Conservation (phyloP, 2,329 filamentous ascomycete species). For the Zymoseptoria pseudotritici region DNA sequence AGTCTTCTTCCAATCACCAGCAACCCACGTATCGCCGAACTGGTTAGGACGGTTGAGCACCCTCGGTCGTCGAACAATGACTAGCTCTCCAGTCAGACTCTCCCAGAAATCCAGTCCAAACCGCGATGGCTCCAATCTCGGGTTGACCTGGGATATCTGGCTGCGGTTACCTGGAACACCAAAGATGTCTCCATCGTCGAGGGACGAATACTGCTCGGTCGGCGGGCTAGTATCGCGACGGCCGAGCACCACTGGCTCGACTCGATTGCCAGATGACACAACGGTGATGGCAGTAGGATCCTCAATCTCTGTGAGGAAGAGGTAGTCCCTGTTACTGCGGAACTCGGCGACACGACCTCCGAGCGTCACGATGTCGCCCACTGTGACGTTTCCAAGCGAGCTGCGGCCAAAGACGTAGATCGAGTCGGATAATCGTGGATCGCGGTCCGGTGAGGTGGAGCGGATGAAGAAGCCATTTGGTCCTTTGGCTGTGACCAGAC, state of each 20-base stretch:
- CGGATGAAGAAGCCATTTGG: conserved; percentile 58
- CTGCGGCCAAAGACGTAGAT: conserved; percentile 56
- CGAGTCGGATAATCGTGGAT: conserved; percentile 54
- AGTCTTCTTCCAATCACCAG: conserved; percentile 56
- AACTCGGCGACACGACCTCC: conserved; percentile 55
- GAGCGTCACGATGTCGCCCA: conserved; percentile 57
- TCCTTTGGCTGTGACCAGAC: conserved; percentile 58
- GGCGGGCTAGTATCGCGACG: conserved; percentile 49
- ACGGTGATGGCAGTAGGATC: conserved; percentile 48
- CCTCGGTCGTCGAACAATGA: conserved; percentile 52
- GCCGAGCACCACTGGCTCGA: conserved; percentile 55
- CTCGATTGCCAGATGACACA: conserved; percentile 47
- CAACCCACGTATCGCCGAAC: conserved; percentile 63
- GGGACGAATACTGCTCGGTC: conserved; percentile 51
- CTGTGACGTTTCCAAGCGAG: conserved; percentile 45
- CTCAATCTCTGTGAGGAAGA: conserved; percentile 58
- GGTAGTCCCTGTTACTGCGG: conserved; percentile 48
- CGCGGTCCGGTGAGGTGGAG: conserved; percentile 50
- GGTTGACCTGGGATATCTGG: conserved; percentile 53
- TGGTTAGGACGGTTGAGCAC: conserved; percentile 55
- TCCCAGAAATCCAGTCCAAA: conserved; percentile 72
- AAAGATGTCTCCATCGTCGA: conserved; percentile 61
- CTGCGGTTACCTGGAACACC: conserved; percentile 55
- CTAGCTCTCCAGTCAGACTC: conserved; percentile 58
- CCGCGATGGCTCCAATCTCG: conserved; percentile 50